Evolutionary conservation across 148 eudicot species (phyloP), one percentile per base, ranked within the genome.

Genomic region (Cornus florida): DNA sequence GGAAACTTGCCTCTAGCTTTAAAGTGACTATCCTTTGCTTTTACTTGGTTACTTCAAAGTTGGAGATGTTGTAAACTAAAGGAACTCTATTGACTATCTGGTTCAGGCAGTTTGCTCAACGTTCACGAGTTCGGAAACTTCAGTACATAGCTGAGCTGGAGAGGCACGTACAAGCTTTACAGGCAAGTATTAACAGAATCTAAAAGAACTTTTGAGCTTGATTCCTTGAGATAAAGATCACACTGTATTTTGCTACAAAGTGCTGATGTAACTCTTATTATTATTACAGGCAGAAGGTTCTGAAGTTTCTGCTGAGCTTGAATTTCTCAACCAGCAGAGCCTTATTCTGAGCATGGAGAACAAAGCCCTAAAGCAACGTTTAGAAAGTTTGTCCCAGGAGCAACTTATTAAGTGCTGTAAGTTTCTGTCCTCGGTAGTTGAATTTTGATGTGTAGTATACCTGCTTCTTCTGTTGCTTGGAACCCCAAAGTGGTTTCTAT

Each of bases 71-170:
- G 67, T 35, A 20, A 62, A 35, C 32, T 68, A 5, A n/a, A 12
- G 38, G 64, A 33, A 23, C n/a, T 75, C 74, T 35, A 68, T 73
- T 76, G 74, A 7, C 66, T 79, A 43, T 80, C 23, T 76, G 31
- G 10, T 89, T 75, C 90, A 95, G 99, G 90, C 97, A 95, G 86
- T 95, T 92, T 87, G 99, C 99, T 79, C 99, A 95, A 80, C 93
- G 99, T 71, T 95, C 99, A 48, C 90, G 99, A 53, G 99, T 95
- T 75, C 83, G 98, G 70, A 95, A 95, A 82, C 97, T 95, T 79
- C 99, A 95, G 84, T 93, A 95, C 89, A 95, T 95, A 70, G 94
- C 99, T 78, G 99, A 95, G 83, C 88, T 95, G 79, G 99, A 95
- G 85, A 91, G 91, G 81, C 91, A 87, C 72, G 97, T 95, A 67